A percentile compares a stretch with the other conserved stretches of the same genome.
Evolutionary conservation across 768 basidiomycete genomes (phyloP).

Genomic region (Mycena alexandri): DNA sequence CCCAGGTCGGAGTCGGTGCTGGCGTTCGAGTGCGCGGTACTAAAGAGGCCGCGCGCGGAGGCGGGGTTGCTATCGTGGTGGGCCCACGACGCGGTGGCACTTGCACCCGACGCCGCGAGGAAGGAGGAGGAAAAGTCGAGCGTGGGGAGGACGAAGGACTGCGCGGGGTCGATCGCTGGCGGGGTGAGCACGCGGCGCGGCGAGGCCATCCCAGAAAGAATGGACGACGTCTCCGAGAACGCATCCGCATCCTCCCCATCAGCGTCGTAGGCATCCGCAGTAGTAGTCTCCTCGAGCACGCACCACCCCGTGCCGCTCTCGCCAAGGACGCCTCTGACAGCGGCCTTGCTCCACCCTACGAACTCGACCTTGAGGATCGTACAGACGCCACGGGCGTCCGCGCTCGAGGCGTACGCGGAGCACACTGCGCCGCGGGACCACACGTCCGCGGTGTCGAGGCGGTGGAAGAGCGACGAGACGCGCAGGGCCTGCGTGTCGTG

Average conservation of each 20-base stretch:
- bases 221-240: constrained; percentile 49
- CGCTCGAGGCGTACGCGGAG: constrained; percentile 67
- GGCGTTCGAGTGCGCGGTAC: constrained; percentile 11
- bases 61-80: no score
- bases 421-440: constrained; percentile 75
- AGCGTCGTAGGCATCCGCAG: constrained; percentile 39
- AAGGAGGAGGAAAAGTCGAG: constrained; percentile 77
- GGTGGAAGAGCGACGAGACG: constrained; percentile 76
- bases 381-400: constrained; percentile 63
- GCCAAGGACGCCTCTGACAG: constrained; percentile 77
- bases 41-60: neutral
- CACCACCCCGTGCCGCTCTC: constrained; percentile 84
- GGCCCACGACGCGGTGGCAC: neutral
- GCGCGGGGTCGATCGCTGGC: constrained; percentile 63
- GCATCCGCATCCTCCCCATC: constrained; percentile 45
- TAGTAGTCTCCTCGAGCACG: constrained; percentile 68
- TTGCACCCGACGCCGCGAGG: constrained; percentile 39
- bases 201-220: constrained; percentile 41
- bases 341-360: constrained; percentile 76
- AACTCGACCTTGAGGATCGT: constrained; percentile 79
- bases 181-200: constrained; percentile 18
- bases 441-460: constrained; percentile 76
- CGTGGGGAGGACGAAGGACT: constrained; percentile 82
- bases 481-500: constrained; percentile 71
- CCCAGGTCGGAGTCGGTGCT: constrained; percentile 10